These are phyloP conservation scores for Yarrowia hollandica DNA, from an alignment of 805 yeast species.

Conservation along the genomic window DNA sequence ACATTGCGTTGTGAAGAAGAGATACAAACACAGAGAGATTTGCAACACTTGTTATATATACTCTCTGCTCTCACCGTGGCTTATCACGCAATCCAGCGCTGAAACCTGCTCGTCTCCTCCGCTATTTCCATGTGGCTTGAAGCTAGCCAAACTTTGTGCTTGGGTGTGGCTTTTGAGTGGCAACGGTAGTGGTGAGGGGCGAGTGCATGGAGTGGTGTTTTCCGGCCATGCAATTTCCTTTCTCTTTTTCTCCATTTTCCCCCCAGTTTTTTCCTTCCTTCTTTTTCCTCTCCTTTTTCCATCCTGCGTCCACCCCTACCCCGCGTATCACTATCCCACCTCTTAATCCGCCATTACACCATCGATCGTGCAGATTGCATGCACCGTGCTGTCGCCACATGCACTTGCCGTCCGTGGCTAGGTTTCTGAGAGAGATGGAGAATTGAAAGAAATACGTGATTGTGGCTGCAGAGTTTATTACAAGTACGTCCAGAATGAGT, in stretches of 20 bases:
- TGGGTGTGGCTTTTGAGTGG: slow-evolving; percentile 17
- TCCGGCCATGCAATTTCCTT: too few species aligned
- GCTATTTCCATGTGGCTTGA: slow-evolving; percentile 29
- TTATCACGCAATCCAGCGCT: slow-evolving; percentile 18
- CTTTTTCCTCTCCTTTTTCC: neutral
- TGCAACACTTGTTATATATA: too few species aligned
- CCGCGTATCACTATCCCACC: neutral
- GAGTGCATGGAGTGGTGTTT: too few species aligned
- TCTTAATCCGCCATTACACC: slow-evolving; percentile 18
- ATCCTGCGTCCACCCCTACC: neutral
- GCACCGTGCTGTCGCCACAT: slow-evolving; percentile 19
- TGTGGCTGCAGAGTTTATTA: neutral
- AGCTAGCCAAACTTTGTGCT: slow-evolving; percentile 24
- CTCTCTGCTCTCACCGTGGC: neutral
- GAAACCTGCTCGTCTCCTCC: neutral
- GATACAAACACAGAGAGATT: too few species aligned
- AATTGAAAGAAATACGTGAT: neutral
- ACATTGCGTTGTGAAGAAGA: slow-evolving; percentile 6
- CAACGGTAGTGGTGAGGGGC: too few species aligned
- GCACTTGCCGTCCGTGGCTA: slow-evolving; percentile 10
- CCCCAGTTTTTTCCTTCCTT: neutral
- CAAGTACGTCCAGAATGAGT: too few species aligned
- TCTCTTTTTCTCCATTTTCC: neutral
- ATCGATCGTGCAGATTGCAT: slow-evolving; percentile 19
- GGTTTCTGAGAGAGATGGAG: neutral